These are phyloP conservation scores for Trichoderma sp. DNA, from an alignment of 2,329 filamentous ascomycete genomes.

Conservation along the genomic window DNA sequence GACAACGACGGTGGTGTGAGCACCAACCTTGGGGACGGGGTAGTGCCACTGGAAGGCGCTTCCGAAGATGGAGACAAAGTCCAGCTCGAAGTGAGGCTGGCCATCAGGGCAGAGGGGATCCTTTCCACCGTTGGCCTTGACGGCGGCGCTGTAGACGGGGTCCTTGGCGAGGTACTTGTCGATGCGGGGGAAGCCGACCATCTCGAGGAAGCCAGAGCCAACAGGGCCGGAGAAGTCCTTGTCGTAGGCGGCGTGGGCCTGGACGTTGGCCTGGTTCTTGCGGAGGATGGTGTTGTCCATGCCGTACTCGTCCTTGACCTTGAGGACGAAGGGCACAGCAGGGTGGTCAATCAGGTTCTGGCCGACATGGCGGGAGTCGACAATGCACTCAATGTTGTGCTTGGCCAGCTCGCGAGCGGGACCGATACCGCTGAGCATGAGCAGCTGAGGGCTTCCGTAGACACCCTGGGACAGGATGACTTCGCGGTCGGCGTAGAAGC, in stretches of 20 bases:
- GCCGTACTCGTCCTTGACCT: slow-evolving; percentile 41
- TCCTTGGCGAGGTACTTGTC: slow-evolving; percentile 52
- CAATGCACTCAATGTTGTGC: slow-evolving; percentile 53
- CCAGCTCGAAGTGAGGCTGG: slow-evolving; percentile 61
- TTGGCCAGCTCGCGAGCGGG: slow-evolving; percentile 50
- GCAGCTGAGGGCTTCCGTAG: slow-evolving; percentile 63
- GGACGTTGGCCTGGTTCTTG: slow-evolving; percentile 33
- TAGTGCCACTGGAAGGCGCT: slow-evolving; percentile 50
- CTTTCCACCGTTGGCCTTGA: slow-evolving; percentile 41
- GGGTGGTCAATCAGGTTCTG: slow-evolving; percentile 63
- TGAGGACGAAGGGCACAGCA: slow-evolving; percentile 50
- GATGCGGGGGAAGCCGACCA: slow-evolving; percentile 57
- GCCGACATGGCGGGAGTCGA: slow-evolving; percentile 61
- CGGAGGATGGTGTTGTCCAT: slow-evolving; percentile 43
- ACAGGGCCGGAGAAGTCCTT: slow-evolving; percentile 40
- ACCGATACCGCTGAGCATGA: slow-evolving; percentile 64
- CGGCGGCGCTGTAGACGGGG: slow-evolving; percentile 44
- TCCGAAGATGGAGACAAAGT: slow-evolving; percentile 59
- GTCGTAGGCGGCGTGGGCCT: slow-evolving; percentile 37
- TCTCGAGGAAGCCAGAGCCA: slow-evolving; percentile 43
- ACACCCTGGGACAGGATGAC: slow-evolving; percentile 52
- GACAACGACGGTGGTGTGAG: slow-evolving; percentile 56
- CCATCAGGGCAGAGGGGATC: slow-evolving; percentile 57
- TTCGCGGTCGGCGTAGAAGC: slow-evolving; percentile 48
- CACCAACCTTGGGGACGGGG: slow-evolving; percentile 41